Base-by-base conservation (phyloP, 1,284 basidiomycete genomes). In the Moesziomyces parantarcticus region DNA sequence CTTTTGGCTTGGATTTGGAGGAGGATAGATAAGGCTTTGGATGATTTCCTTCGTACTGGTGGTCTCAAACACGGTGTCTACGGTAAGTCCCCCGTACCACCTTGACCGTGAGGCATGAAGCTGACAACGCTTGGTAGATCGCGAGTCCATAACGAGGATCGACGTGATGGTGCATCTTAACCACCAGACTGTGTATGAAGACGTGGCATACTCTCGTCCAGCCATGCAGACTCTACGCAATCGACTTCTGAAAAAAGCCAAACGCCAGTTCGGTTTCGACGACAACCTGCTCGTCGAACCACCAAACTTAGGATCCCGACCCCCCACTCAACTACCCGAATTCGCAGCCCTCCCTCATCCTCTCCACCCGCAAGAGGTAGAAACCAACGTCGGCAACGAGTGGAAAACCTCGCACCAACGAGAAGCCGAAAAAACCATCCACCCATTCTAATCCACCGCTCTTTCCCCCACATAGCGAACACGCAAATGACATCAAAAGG, bases 1-100 rank as follows among this genome's bases (percentile, higher is more conserved):
- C 14, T 5, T 18, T n/a, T n/a, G n/a, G 16, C 16, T 18, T 36
- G 16, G 36, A 11, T 18, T n/a, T 18, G 3, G 3, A 4, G 16
- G 16, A 6, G 23, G 20, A 1, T 20, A 29, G 32, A 20, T 9
- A 21, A 26, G 3, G 45, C 25, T 1, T 40, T 56, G 3, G 36
- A 62, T 36, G 59, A 62, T 43, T 62, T 41, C 10, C 36, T 62
- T 6, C 42, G 36, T 2, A 46, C 52, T 3, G 53, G 53, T n/a
- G 59, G 59, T 4, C 32, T 61, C 20, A 45, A 44, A 8, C 26
- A 20, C 5, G 8, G 16, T 32, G 3, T 46, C 5, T 5, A 23
- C 13, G 22, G 41, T 43, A 5, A 20, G 41, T 23, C 9, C 9
- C 11, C 11, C 21, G 8, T 10, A 4, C 29, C 29, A 32, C 29